Percentiles rank a stretch among this genome's conserved stretches.
Evolutionary conservation across 2,329 filamentous ascomycete genomes (phyloP).

Genomic region (Teratosphaeria pseudoeucalypti): DNA sequence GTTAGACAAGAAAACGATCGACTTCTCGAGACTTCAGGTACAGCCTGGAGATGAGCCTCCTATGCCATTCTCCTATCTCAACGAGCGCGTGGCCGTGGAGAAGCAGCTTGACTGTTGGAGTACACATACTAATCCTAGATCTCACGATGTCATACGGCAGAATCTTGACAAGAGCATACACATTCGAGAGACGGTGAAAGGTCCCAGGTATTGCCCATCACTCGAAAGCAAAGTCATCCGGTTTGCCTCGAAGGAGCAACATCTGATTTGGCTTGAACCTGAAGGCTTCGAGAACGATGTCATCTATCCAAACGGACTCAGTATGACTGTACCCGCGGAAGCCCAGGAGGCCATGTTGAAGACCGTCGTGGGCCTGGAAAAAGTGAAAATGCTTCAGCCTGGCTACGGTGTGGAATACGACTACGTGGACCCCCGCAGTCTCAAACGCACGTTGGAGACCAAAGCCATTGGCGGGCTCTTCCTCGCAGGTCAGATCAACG

Average conservation of each 20-base stretch:
- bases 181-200: conserved; percentile 88
- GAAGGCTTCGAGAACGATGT: conserved; percentile 86
- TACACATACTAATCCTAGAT: conserved; percentile 73
- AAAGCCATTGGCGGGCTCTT: conserved; percentile 83
- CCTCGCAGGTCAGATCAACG: conserved; percentile 94
- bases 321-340: conserved; percentile 87
- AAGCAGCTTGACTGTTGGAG: conserved; percentile 78
- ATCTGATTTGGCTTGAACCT: conserved; percentile 94
- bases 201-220: conserved; percentile 89
- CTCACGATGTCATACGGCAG: conserved; percentile 72
- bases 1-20: conserved; percentile 69
- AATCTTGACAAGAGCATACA: conserved; percentile 96
- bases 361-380: conserved; percentile 78
- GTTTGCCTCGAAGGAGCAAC: conserved; percentile 67
- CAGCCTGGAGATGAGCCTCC: conserved; percentile 80
- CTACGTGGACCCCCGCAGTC: conserved; percentile 85
- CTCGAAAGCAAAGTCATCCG: conserved; percentile 88
- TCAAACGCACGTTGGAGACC: conserved; percentile 84
- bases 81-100: conserved; percentile 64
- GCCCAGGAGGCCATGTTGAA: conserved; percentile 77
- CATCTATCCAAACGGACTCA: conserved; percentile 92
- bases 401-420: conserved; percentile 98
- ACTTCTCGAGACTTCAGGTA: conserved; percentile 59
- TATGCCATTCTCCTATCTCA: conserved; percentile 82
- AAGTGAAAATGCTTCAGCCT: conserved; percentile 83